Evolutionary conservation across 164 flowering plant species (phyloP).

Genomic region (Umbellularia californica): DNA sequence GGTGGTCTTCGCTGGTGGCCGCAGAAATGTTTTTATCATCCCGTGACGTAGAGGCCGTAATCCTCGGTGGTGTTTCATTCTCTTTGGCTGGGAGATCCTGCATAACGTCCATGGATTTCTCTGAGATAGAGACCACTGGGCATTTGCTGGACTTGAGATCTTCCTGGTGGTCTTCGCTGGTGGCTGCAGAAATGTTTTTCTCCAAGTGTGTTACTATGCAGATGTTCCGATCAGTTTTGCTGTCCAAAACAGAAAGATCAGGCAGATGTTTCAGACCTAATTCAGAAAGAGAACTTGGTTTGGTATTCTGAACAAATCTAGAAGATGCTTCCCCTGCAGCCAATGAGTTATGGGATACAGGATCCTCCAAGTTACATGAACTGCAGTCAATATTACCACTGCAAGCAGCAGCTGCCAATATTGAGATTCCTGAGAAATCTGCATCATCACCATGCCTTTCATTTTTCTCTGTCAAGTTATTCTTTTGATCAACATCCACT

Average conservation of each 20-base stretch:
- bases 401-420: constrained; percentile 71
- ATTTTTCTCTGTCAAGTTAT: constrained; percentile 6
- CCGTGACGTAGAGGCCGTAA: constrained; percentile 18
- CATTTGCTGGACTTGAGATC: neutral
- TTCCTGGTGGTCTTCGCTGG: constrained; percentile 1
- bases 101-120: constrained; percentile 4
- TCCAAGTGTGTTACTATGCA: neutral
- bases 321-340: constrained; percentile 19
- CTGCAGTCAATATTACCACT: constrained; percentile 23
- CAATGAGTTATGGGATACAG: too few species aligned
- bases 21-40: constrained; percentile 20
- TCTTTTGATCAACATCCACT: constrained; percentile 10
- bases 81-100: constrained; percentile 14
- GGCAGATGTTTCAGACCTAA: constrained; percentile 9
- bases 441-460: constrained; percentile 19
- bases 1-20: neutral
- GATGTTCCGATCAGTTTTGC: constrained; percentile 14
- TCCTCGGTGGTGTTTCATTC: constrained; percentile 8
- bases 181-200: neutral
- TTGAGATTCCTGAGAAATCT: constrained; percentile 66
- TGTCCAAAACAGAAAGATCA: constrained; percentile 8
- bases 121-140: neutral
- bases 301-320: constrained; percentile 7
- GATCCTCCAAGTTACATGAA: constrained; percentile 8
- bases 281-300: constrained; percentile 7